Percentiles rank a stretch among this genome's conserved stretches.
Evolutionary conservation across 768 basidiomycete genomes (phyloP).

Genomic region (Termitomyces titanicus): DNA sequence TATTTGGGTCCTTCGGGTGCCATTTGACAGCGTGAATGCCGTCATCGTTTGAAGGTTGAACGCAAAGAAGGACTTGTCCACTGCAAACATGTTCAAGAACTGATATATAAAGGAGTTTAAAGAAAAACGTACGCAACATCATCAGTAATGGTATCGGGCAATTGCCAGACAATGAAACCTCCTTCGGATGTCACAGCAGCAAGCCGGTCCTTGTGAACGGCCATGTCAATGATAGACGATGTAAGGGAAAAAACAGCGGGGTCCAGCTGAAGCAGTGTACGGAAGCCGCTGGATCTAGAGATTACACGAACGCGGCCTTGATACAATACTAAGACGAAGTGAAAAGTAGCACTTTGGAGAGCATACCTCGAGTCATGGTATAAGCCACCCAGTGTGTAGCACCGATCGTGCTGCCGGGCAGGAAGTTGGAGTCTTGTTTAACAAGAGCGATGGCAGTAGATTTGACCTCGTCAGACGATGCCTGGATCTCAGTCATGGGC

Average conservation of each 20-base stretch:
- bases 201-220: slow-evolving; percentile 76
- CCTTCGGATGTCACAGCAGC: slow-evolving; percentile 87
- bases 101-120: neutral
- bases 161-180: slow-evolving; percentile 86
- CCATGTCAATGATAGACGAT: slow-evolving; percentile 66
- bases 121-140: slow-evolving; percentile 77
- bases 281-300: slow-evolving; percentile 83
- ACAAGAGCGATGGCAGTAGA: slow-evolving; percentile 90
- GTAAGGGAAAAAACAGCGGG: slow-evolving; percentile 49
- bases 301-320: slow-evolving; percentile 83
- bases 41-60: slow-evolving; percentile 54
- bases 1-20: slow-evolving; percentile 81
- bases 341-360: neutral
- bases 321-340: slow-evolving; percentile 2
- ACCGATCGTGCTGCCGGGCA: slow-evolving; percentile 85
- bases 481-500: slow-evolving; percentile 69
- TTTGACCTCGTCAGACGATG: slow-evolving; percentile 72
- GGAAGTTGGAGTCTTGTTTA: slow-evolving; percentile 79
- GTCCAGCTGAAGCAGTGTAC: slow-evolving; percentile 77
- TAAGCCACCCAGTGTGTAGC: slow-evolving; percentile 93
- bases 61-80: slow-evolving; percentile 65
- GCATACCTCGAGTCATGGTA: slow-evolving; percentile 78
- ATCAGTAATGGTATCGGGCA: slow-evolving; percentile 80
- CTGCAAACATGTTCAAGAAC: slow-evolving; percentile 30
- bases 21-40: slow-evolving; percentile 82